A percentile compares a stretch with the other conserved stretches of the same genome.
Evolutionary conservation across 345 rosid genomes (phyloP).

Genomic region (Euphorbia tirucalli): DNA sequence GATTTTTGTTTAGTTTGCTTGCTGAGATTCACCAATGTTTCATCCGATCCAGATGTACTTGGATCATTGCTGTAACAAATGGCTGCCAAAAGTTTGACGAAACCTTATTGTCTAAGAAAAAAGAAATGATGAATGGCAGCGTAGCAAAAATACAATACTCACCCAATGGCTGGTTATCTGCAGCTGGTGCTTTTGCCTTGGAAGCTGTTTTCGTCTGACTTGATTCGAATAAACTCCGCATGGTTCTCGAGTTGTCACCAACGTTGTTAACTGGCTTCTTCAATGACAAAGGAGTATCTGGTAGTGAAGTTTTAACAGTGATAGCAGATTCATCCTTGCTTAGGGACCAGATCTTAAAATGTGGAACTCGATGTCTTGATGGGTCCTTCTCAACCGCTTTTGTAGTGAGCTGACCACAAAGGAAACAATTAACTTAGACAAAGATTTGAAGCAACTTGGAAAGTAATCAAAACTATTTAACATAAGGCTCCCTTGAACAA

Average conservation of each 20-base stretch:
- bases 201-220: constrained; percentile 23
- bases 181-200: constrained; percentile 16
- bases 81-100: constrained; percentile 37
- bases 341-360: constrained; percentile 61
- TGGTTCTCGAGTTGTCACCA: constrained; percentile 38
- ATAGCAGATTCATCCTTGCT: constrained; percentile 50
- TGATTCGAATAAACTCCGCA: constrained; percentile 35
- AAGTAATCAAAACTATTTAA: not conserved
- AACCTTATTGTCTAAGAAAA: constrained; percentile 5
- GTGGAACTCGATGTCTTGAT: constrained; percentile 61
- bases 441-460: constrained; percentile 11
- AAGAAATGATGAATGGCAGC: not conserved
- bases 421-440: constrained; percentile 9
- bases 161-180: constrained; percentile 37
- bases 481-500: not conserved
- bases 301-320: constrained; percentile 43
- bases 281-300: constrained; percentile 38
- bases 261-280: constrained; percentile 46
- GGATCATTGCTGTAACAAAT: constrained; percentile 45
- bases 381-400: constrained; percentile 71
- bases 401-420: constrained; percentile 53
- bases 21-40: constrained; percentile 26
- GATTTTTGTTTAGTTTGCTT: constrained; percentile 32
- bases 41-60: constrained; percentile 34
- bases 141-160: constrained; percentile 1